These are phyloP conservation scores for Potentilla sterilis DNA, from an alignment of 306 rosid species.

Conservation along the genomic window DNA sequence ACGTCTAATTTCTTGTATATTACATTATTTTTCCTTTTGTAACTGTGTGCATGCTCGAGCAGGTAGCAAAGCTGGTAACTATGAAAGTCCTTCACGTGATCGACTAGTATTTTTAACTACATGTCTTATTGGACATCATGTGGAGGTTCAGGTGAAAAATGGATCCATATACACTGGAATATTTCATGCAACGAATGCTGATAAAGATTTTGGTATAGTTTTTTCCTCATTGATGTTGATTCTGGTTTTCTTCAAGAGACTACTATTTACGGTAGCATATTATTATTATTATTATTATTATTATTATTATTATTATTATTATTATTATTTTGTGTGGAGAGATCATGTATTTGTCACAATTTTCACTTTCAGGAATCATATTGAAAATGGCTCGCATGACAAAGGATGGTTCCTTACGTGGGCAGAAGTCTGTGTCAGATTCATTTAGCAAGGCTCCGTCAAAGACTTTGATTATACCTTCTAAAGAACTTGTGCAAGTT, in stretches of 20 bases:
- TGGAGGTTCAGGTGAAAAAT: conserved; percentile 87
- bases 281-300: no score
- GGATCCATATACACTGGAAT: conserved; percentile 90
- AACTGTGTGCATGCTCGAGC: conserved; percentile 42
- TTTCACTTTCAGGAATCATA: conserved; percentile 55
- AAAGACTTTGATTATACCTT: conserved; percentile 67
- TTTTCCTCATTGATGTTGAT: neutral
- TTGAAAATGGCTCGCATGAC: conserved; percentile 83
- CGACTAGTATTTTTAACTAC: conserved; percentile 66
- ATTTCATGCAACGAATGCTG: conserved; percentile 76
- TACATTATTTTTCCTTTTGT: conserved; percentile 21
- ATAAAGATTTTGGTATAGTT: conserved; percentile 78
- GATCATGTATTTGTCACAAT: neutral
- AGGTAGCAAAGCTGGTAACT: conserved; percentile 52
- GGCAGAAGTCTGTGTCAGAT: conserved; percentile 61
- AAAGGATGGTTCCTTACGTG: conserved; percentile 67
- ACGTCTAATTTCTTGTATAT: conserved; percentile 12
- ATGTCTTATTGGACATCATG: conserved; percentile 86
- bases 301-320: no score
- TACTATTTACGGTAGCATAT: neutral
- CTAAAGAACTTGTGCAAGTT: conserved; percentile 88
- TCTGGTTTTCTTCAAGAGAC: neutral
- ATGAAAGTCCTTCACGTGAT: conserved; percentile 70
- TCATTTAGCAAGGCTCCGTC: conserved; percentile 59
- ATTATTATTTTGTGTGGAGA: neutral